Evolutionary conservation across 2,329 filamentous ascomycete species (phyloP).

Genomic region (Fusarium mangiferae): DNA sequence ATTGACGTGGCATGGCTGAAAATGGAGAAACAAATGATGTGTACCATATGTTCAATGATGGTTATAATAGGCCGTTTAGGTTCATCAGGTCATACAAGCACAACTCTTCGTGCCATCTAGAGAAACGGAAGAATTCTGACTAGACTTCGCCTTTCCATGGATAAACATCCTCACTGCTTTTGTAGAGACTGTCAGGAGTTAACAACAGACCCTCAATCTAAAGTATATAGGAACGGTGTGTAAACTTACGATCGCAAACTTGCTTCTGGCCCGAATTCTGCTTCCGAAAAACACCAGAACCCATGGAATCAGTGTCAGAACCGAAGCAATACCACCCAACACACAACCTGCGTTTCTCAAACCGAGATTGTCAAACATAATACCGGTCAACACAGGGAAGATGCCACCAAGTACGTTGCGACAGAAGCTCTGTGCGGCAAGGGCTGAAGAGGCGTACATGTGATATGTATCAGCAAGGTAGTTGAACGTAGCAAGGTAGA

Average conservation of each 20-base stretch:
- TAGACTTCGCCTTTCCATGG: neutral
- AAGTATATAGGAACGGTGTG: neutral
- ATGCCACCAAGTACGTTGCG: constrained; percentile 84
- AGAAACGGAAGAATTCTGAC: neutral
- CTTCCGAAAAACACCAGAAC: constrained; percentile 83
- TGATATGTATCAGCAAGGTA: constrained; percentile 92
- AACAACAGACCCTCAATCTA: neutral
- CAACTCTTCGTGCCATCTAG: neutral
- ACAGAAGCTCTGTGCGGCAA: constrained; percentile 88
- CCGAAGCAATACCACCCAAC: constrained; percentile 75
- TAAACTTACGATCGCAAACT: constrained; percentile 73
- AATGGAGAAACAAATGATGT: neutral
- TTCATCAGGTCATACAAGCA: constrained; percentile 1
- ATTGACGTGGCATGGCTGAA: neutral
- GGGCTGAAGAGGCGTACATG: constrained; percentile 82
- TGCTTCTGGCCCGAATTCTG: constrained; percentile 78
- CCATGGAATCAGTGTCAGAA: constrained; percentile 87
- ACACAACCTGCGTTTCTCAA: constrained; percentile 77
- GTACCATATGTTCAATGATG: neutral
- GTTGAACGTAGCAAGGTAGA: constrained; percentile 92
- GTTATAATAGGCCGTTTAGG: neutral
- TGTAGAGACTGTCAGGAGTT: constrained; percentile 34
- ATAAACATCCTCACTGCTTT: constrained; percentile 2
- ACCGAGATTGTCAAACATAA: constrained; percentile 79
- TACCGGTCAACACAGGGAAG: constrained; percentile 80